Percentiles rank a stretch among this genome's conserved stretches.
Conservation (phyloP, 768 basidiomycete species). For the Leccinum aurantiacum region DNA sequence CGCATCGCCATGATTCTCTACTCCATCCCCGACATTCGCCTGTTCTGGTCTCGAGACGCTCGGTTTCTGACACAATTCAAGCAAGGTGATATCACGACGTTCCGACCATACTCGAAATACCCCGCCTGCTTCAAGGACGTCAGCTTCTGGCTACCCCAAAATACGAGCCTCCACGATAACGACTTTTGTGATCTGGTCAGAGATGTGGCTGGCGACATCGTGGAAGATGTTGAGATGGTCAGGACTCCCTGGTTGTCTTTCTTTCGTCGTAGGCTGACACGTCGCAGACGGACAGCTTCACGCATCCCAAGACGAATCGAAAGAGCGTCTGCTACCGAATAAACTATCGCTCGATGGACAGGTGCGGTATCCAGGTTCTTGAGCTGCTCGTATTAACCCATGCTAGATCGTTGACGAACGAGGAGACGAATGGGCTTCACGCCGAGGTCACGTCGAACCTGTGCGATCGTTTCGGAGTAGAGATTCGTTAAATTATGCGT, state of each 20-base stretch:
- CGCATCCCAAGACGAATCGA: slow-evolving; percentile 81
- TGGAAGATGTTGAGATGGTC: slow-evolving; percentile 87
- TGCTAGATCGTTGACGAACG: slow-evolving; percentile 78
- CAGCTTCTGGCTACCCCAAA: slow-evolving; percentile 83
- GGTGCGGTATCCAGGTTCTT: slow-evolving; percentile 41
- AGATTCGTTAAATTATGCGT: slow-evolving; percentile 73
- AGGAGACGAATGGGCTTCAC: slow-evolving; percentile 86
- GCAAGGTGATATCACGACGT: slow-evolving; percentile 71
- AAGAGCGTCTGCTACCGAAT: slow-evolving; percentile 86
- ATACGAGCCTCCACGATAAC: slow-evolving; percentile 77
- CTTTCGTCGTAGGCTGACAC: slow-evolving; percentile 5
- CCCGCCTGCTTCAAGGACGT: slow-evolving; percentile 93
- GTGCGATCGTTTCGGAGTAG: slow-evolving; percentile 68
- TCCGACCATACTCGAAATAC: slow-evolving; percentile 91
- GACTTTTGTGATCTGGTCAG: slow-evolving; percentile 96
- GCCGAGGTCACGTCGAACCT: slow-evolving; percentile 54
- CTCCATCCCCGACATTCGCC: slow-evolving; percentile 94
- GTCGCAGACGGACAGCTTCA: slow-evolving; percentile 83
- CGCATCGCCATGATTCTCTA: slow-evolving; percentile 98
- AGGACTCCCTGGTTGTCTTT: slow-evolving; percentile 19
- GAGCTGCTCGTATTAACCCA: slow-evolving; percentile 5
- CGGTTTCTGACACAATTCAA: slow-evolving; percentile 89
- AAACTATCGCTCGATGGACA: slow-evolving; percentile 96
- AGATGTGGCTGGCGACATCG: slow-evolving; percentile 89
- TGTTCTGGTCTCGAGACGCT: slow-evolving; percentile 92